Evolutionary conservation across 108 stramenopile species (phyloP).

Genomic region (Aurantiochytrium sp.): DNA sequence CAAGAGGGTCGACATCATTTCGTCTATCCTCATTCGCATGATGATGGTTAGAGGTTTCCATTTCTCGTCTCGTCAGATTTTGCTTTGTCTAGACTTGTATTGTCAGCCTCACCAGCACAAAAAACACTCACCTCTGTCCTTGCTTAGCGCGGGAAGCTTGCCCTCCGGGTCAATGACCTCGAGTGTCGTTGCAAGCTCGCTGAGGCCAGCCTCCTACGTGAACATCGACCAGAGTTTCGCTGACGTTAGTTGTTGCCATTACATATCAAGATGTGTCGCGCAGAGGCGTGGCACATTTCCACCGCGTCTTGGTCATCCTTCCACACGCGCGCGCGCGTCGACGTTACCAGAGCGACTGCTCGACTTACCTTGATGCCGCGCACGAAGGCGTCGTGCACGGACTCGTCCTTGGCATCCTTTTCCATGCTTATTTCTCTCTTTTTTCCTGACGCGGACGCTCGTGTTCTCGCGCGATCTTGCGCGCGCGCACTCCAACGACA

Average conservation of each 20-base stretch:
- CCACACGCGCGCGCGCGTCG: neutral
- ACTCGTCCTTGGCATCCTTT: neutral
- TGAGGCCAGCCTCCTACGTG: neutral
- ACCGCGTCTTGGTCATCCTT: neutral
- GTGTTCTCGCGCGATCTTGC: too few species aligned
- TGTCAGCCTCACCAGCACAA: neutral
- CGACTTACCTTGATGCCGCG: neutral
- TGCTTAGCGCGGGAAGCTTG: neutral
- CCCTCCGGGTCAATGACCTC: neutral
- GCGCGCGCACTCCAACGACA: too few species aligned
- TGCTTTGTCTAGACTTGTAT: neutral
- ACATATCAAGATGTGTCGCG: neutral
- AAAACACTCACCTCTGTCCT: neutral
- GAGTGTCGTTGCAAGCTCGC: neutral
- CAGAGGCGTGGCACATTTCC: neutral
- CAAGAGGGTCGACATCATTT: neutral
- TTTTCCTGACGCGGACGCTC: too few species aligned
- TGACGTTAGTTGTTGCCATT: too few species aligned
- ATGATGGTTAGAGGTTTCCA: neutral
- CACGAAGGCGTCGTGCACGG: slow-evolving; percentile 5
- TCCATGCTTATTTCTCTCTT: too few species aligned
- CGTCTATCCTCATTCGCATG: neutral
- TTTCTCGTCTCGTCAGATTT: neutral
- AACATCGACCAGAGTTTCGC: neutral
- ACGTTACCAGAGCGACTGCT: neutral